Conservation (phyloP, 176 grass and related monocot genomes). For the Tillandsia leiboldiana region DNA sequence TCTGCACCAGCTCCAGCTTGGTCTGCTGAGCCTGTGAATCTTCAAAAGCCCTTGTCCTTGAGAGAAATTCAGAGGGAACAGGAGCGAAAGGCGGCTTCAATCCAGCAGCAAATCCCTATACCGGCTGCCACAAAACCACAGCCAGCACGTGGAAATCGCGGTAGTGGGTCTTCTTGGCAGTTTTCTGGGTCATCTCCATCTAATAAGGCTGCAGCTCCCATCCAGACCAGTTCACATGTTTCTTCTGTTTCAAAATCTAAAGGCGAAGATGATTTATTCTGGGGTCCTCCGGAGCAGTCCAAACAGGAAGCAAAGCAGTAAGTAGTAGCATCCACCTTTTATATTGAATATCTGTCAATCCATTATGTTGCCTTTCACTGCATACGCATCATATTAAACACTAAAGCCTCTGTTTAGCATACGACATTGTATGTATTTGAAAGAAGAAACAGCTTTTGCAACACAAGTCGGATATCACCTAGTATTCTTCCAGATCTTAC, state of each 20-base stretch:
- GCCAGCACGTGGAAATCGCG: slow-evolving; percentile 40
- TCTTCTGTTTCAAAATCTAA: slow-evolving; percentile 50
- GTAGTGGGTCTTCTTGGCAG: slow-evolving; percentile 54
- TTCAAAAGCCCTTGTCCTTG: slow-evolving; percentile 58
- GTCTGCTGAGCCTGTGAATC: slow-evolving; percentile 65
- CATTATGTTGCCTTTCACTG: no score
- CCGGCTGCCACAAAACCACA: slow-evolving; percentile 32
- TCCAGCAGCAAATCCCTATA: slow-evolving; percentile 40
- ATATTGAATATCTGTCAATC: not conserved
- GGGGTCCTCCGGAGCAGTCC: slow-evolving; percentile 67
- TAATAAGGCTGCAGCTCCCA: slow-evolving; percentile 37
- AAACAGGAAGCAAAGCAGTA: slow-evolving; percentile 89
- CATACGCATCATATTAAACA: no score
- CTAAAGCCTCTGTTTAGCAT: no score
- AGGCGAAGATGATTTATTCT: slow-evolving; percentile 94
- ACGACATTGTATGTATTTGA: no score
- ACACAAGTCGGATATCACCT: no score
- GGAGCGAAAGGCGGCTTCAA: slow-evolving; percentile 41
- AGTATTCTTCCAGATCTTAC: no score
- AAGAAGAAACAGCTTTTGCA: no score
- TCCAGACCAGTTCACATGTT: slow-evolving; percentile 42
- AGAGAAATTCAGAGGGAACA: slow-evolving; percentile 89
- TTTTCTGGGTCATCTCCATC: slow-evolving; percentile 75
- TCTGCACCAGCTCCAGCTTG: slow-evolving; percentile 61
- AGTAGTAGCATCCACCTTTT: slow-evolving; percentile 9